Evolutionary conservation across 257 asterid genomes (phyloP).

Genomic region (Linderniella brevidens): DNA sequence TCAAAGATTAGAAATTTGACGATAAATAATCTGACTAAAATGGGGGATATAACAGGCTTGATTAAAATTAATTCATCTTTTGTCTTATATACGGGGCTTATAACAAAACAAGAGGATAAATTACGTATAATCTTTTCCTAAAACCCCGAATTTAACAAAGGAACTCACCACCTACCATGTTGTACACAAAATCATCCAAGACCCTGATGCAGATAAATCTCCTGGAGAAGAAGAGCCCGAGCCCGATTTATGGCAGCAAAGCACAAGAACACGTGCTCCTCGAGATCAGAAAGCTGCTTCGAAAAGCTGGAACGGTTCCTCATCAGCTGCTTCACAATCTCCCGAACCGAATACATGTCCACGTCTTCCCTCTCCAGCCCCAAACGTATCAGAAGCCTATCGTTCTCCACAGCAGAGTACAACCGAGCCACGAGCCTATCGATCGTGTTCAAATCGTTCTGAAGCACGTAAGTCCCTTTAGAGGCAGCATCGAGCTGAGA

Average conservation of each 20-base stretch:
- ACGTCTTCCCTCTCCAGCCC: conserved; percentile 64
- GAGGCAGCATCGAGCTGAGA: conserved; percentile 76
- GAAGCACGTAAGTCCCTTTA: conserved; percentile 59
- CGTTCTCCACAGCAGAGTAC: conserved; percentile 35
- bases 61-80: no score
- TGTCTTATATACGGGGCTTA: no score
- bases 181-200: conserved; percentile 9
- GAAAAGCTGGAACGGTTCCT: conserved; percentile 36
- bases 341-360: conserved; percentile 51
- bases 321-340: conserved; percentile 55
- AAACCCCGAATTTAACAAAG: background rate
- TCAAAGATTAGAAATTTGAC: no score
- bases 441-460: conserved; percentile 59
- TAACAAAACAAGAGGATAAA: no score
- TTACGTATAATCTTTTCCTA: no score
- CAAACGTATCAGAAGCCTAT: conserved; percentile 34
- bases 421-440: conserved; percentile 60
- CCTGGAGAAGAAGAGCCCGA: conserved; percentile 44
- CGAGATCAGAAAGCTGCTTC: conserved; percentile 58
- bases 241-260: conserved; percentile 67
- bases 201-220: conserved; percentile 18
- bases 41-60: no score
- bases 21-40: no score
- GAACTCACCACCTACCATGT: conserved; percentile 9
- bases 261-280: conserved; percentile 75